Conservation (phyloP, 1,139 yeast species). For the Kodamaea arcana region DNA sequence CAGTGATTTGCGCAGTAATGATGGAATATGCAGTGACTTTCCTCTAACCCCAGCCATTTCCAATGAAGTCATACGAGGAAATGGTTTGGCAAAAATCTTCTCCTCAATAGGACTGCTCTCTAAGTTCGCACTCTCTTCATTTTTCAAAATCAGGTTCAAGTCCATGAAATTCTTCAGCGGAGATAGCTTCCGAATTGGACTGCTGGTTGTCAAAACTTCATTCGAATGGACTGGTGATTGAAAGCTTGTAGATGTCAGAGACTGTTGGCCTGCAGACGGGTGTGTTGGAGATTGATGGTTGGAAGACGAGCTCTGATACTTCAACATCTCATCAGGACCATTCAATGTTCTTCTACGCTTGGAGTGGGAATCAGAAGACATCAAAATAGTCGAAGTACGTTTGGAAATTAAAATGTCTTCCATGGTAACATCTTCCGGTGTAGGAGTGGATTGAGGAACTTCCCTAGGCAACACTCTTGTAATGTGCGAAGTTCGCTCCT, state of each 20-base stretch:
- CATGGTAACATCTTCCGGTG: slow-evolving; percentile 1
- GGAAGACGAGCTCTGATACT: slow-evolving; percentile 6
- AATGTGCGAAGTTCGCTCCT: background rate
- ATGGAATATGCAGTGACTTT: slow-evolving; percentile 1
- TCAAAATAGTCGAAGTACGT: slow-evolving; percentile 1
- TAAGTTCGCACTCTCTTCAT: slow-evolving; percentile 7
- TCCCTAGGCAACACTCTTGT: background rate
- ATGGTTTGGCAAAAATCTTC: slow-evolving; percentile 23
- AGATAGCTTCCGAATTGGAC: slow-evolving; percentile 27
- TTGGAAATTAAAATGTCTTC: slow-evolving; percentile 2
- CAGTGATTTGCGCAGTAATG: slow-evolving; percentile 3
- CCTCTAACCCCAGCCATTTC: slow-evolving; percentile 34
- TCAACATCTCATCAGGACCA: slow-evolving; percentile 23
- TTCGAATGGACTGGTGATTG: slow-evolving; percentile 10
- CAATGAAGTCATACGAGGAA: slow-evolving; percentile 27
- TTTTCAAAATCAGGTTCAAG: slow-evolving; percentile 28
- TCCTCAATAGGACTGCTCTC: slow-evolving; percentile 16
- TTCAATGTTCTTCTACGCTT: slow-evolving; percentile 23
- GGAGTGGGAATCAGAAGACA: slow-evolving; percentile 11
- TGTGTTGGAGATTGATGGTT: too few relatives aligned
- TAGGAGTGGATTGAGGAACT: background rate
- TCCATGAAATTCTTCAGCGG: slow-evolving; percentile 41
- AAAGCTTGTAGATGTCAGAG: background rate
- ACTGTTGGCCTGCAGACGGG: too few relatives aligned
- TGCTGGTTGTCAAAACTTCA: slow-evolving; percentile 1